Percentiles rank a stretch among this genome's conserved stretches.
These are phyloP conservation scores for Trypanosoma mega DNA, from an alignment of 208 protist genomes.

Conservation along the genomic window DNA sequence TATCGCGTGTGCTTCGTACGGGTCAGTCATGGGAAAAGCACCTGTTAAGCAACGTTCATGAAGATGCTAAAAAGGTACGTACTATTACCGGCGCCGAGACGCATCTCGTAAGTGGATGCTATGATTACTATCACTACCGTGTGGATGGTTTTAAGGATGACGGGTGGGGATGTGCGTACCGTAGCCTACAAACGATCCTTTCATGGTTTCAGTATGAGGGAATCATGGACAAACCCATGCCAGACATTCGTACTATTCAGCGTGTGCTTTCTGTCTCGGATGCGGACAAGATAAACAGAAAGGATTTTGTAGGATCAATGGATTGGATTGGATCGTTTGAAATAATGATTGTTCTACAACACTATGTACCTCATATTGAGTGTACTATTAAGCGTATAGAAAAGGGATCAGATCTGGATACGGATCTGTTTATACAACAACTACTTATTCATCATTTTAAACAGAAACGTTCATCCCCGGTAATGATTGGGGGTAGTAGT, in stretches of 20 bases:
- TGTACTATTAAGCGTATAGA: constrained; percentile 88
- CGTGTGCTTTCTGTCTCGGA: constrained; percentile 75
- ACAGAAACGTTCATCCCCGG: constrained; percentile 65
- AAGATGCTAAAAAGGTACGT: constrained; percentile 24
- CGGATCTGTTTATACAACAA: constrained; percentile 60
- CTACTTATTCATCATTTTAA: constrained; percentile 87
- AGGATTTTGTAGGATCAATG: constrained; percentile 86
- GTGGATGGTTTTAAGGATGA: constrained; percentile 93
- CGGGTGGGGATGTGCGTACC: constrained; percentile 96
- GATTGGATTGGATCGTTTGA: constrained; percentile 96
- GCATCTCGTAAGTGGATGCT: constrained; percentile 65
- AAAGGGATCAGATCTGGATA: constrained; percentile 78
- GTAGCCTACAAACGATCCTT: constrained; percentile 87
- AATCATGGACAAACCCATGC: constrained; percentile 44
- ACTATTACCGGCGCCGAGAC: constrained; percentile 39
- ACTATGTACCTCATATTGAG: constrained; percentile 67
- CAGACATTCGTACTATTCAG: constrained; percentile 81
- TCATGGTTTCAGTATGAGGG: constrained; percentile 81
- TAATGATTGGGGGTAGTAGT: constrained; percentile 96
- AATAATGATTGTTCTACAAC: constrained; percentile 87
- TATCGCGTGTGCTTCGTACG: constrained; percentile 12
- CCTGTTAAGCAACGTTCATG: constrained; percentile 53
- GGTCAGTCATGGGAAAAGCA: constrained; percentile 58
- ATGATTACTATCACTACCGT: constrained; percentile 96
- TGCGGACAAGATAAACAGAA: constrained; percentile 73